phyloP scores from a whole-genome alignment of 2,329 filamentous ascomycete genomes.

The Ophiostoma australiae region DNA sequence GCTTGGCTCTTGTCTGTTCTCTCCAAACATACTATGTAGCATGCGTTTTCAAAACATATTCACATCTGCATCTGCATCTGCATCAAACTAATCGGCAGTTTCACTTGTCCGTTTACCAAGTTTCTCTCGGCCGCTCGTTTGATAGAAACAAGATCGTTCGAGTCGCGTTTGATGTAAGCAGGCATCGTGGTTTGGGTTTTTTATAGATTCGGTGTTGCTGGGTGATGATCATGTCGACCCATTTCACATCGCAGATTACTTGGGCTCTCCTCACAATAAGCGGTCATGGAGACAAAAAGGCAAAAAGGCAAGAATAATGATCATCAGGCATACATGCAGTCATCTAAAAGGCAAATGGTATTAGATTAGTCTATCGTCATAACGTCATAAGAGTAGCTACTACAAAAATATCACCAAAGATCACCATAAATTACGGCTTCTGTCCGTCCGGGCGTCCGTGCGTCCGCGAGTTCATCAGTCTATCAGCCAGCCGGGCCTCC shows the following conservation, averaged over 20 bases:
- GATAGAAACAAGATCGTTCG: neutral
- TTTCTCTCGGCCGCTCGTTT: neutral
- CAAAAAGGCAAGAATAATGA: too few relatives aligned
- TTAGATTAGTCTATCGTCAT: constrained; percentile 5
- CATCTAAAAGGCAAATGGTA: neutral
- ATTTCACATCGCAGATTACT: too few relatives aligned
- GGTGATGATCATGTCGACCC: too few relatives aligned
- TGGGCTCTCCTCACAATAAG: too few relatives aligned
- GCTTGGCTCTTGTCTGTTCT: neutral
- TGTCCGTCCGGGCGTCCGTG: too few relatives aligned
- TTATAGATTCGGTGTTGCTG: neutral
- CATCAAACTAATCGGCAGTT: neutral
- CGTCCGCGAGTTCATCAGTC: too few relatives aligned
- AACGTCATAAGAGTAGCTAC: neutral
- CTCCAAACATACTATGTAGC: too few relatives aligned
- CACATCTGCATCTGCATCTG: too few relatives aligned
- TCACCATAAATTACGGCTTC: too few relatives aligned
- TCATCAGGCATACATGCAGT: too few relatives aligned
- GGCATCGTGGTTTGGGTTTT: neutral
- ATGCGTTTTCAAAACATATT: too few relatives aligned
- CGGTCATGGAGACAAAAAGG: too few relatives aligned
- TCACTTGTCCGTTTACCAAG: neutral
- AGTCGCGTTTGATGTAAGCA: neutral
- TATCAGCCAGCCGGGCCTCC: neutral
- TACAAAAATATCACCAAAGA: neutral